Conservation (phyloP, 2,329 filamentous ascomycete genomes). For the Epichloe hybrida region DNA sequence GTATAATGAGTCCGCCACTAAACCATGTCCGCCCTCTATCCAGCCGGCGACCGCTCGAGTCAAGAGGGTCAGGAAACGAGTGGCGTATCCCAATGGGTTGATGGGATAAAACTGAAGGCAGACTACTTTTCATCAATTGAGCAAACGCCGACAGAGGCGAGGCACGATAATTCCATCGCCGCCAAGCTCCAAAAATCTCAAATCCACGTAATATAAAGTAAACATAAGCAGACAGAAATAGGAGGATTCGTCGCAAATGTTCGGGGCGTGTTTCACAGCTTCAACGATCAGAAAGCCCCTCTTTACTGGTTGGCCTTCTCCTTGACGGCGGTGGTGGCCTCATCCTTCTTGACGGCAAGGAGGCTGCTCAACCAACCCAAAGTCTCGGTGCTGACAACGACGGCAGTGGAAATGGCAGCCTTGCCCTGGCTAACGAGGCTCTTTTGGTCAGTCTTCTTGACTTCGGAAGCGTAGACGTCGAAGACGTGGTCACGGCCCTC, state of each 20-base stretch:
- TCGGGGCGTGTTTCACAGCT: background rate
- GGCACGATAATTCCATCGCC: background rate
- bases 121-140: background rate
- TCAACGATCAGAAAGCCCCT: background rate
- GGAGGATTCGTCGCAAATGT: too few relatives aligned
- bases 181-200: background rate
- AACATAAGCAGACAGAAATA: too few relatives aligned
- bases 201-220: background rate
- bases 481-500: slow-evolving; percentile 50
- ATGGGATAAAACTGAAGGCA: background rate
- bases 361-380: slow-evolving; percentile 46
- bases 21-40: background rate
- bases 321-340: slow-evolving; percentile 40
- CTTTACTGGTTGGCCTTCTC: slow-evolving; percentile 36
- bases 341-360: slow-evolving; percentile 47
- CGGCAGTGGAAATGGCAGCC: slow-evolving; percentile 52
- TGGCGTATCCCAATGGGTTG: background rate
- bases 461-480: slow-evolving; percentile 41
- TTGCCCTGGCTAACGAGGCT: slow-evolving; percentile 55
- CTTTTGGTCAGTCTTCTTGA: slow-evolving; percentile 50
- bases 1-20: slow-evolving; percentile 1
- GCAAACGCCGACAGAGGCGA: background rate
- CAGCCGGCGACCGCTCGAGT: background rate
- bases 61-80: background rate
- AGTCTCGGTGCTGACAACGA: slow-evolving; percentile 54